Evolutionary conservation across 2,329 filamentous ascomycete species (phyloP), one percentile per base, ranked within the genome.

Genomic region (Intubia oerlemansii): DNA sequence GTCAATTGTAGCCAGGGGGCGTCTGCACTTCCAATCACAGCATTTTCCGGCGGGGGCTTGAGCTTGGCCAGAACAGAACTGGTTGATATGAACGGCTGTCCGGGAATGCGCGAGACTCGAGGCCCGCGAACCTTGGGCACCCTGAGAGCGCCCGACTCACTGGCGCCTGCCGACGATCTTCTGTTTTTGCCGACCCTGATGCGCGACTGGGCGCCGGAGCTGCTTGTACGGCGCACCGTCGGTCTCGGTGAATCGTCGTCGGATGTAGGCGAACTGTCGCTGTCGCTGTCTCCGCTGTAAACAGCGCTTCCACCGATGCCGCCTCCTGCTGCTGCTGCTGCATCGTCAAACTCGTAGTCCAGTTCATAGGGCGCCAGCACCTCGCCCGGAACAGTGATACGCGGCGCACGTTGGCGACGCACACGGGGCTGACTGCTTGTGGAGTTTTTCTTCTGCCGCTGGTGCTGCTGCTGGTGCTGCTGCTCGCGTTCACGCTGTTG

Each of bases 1-100:
- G 68, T 74, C 21, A 76, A 54, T 39, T 67, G 66, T 15, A 74
- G 52, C 70, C 70, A 76, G 0, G 70, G 70, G 9, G 65, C 61
- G 40, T 73, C 62, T 3, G 54, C 41, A 31, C 65, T 68, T 17
- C 68, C 68, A 10, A 62, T 49, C 2, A 64, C 53, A 2, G 64
- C 65, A 35, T 70, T 59, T 17, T 64, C 57, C 0, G 68, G 67
- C 1, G 68, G 67, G 4, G 67, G 67, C 22, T 64, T 54, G 10
- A 68, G 51, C 29, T 48, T 44, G 2, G 52, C 49, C 20, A 55
- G 38, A 5, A 44, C 48, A 9, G 42, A 43, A 34, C 50, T 54
- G 1, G 51, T 54, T 15, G 53, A 55, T 10, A 52, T 36, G 15
- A 32, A 34, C 5, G 38, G 39, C 12, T 24, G 34, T 6, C 40